A percentile compares a stretch with the other conserved stretches of the same genome.
Evolutionary conservation across 768 basidiomycete species (phyloP).

Genomic region (Pleurotus pulmonarius): DNA sequence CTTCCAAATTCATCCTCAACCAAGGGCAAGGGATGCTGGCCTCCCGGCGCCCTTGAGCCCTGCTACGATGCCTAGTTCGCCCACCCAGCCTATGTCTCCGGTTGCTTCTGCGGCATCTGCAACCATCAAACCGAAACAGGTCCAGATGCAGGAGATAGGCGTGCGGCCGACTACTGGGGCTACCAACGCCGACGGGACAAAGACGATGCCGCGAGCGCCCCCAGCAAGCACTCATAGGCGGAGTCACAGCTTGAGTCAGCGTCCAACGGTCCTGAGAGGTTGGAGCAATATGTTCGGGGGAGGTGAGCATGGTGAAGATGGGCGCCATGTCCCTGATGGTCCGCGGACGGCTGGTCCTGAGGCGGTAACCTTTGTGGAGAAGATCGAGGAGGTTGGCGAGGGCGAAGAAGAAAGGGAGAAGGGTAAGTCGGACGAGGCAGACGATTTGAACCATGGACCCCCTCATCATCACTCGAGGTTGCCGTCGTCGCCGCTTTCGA

Average conservation of each 20-base stretch:
- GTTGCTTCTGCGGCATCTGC: constrained; percentile 21
- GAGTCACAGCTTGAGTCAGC: constrained; percentile 80
- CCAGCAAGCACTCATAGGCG: constrained; percentile 76
- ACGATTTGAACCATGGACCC: constrained; percentile 19
- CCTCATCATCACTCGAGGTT: constrained; percentile 6
- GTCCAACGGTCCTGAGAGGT: constrained; percentile 54
- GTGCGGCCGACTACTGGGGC: constrained; percentile 1
- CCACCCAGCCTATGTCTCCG: background rate
- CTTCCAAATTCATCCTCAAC: constrained; percentile 55
- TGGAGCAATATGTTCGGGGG: constrained; percentile 63
- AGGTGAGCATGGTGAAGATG: constrained; percentile 21
- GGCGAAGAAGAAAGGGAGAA: constrained; percentile 28
- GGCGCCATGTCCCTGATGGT: constrained; percentile 34
- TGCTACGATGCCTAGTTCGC: background rate
- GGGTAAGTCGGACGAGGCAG: constrained; percentile 18
- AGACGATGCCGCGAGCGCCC: constrained; percentile 57
- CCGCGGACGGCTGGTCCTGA: constrained; percentile 71
- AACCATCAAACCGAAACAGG: constrained; percentile 17
- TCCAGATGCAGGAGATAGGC: constrained; percentile 9
- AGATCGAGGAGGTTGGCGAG: constrained; percentile 26
- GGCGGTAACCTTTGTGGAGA: constrained; percentile 47
- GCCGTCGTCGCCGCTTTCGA: constrained; percentile 36
- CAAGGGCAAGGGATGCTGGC: constrained; percentile 66
- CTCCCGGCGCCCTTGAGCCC: constrained; percentile 32
- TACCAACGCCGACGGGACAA: constrained; percentile 18